Evolutionary conservation across 495 filamentous ascomycete genomes (phyloP).

Genomic region (Penicillium mononematosum): DNA sequence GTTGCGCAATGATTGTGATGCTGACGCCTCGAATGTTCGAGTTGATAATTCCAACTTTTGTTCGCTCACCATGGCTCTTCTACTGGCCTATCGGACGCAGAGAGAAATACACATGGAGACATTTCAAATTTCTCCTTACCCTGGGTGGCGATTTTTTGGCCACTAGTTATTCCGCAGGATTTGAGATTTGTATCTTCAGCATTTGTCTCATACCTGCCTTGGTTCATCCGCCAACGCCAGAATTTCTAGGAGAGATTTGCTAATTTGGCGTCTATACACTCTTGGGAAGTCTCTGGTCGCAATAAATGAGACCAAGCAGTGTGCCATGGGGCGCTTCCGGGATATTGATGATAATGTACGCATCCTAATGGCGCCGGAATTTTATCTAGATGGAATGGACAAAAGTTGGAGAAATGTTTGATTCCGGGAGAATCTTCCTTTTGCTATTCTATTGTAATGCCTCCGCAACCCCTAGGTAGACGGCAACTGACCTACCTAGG

Average conservation of each 20-base stretch:
- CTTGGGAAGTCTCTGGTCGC: constrained; percentile 30
- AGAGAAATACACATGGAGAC: constrained; percentile 5
- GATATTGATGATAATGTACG: constrained; percentile 25
- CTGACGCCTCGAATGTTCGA: too few relatives aligned
- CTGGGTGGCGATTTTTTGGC: constrained; percentile 44
- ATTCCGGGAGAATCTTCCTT: too few relatives aligned
- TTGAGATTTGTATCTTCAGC: constrained; percentile 21
- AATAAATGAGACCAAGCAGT: constrained; percentile 25
- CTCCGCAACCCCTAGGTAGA: too few relatives aligned
- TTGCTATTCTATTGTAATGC: too few relatives aligned
- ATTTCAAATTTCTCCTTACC: constrained; percentile 29
- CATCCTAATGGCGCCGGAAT: constrained; percentile 22
- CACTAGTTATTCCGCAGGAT: constrained; percentile 38
- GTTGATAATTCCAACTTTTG: too few relatives aligned
- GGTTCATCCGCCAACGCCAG: constrained; percentile 12
- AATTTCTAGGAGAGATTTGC: constrained; percentile 33
- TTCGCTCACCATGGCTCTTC: too few relatives aligned
- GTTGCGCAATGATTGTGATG: too few relatives aligned
- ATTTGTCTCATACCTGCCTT: background rate
- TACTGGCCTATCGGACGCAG: too few relatives aligned
- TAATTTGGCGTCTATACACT: constrained; percentile 38
- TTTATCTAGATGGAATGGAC: constrained; percentile 23
- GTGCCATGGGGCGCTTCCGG: constrained; percentile 29
- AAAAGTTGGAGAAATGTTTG: background rate
- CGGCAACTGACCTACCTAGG: too few relatives aligned